Percentiles rank a stretch among this genome's conserved stretches.
Evolutionary conservation across 305 asterid genomes (phyloP).

Genomic region (Solanum hybrid): DNA sequence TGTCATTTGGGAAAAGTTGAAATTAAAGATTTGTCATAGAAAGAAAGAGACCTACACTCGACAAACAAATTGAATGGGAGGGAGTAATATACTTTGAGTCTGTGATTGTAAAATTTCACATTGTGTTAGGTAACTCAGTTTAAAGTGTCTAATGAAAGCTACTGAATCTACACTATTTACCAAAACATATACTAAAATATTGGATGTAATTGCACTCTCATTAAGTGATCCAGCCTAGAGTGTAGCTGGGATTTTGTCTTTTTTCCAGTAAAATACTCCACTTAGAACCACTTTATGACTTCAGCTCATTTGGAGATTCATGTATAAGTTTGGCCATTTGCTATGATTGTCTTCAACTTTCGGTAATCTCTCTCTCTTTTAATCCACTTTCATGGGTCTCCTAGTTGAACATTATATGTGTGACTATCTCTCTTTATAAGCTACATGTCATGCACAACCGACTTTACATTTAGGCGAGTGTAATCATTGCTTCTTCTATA

Average conservation of each 20-base stretch:
- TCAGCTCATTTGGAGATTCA: slow-evolving; percentile 13
- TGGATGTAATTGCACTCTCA: slow-evolving; percentile 6
- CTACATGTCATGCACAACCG: slow-evolving; percentile 23
- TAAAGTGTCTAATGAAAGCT: neutral
- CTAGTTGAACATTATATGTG: slow-evolving; percentile 18
- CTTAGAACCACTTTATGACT: slow-evolving; percentile 16
- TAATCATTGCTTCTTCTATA: slow-evolving; percentile 26
- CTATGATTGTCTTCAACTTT: slow-evolving; percentile 9
- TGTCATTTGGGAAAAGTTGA: neutral
- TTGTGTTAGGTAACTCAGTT: neutral
- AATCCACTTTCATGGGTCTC: slow-evolving; percentile 4
- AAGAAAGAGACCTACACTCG: neutral
- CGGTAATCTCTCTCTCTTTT: neutral
- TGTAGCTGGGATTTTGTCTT: slow-evolving; percentile 44
- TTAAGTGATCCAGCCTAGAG: slow-evolving; percentile 35
- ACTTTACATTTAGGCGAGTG: slow-evolving; percentile 13
- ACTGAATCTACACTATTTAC: neutral
- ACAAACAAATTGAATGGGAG: neutral
- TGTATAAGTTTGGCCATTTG: slow-evolving; percentile 13
- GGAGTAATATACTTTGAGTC: neutral
- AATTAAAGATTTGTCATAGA: neutral
- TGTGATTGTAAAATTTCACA: neutral
- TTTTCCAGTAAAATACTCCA: slow-evolving; percentile 17
- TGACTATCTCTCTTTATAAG: slow-evolving; percentile 13
- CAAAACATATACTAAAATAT: neutral